Percentiles rank a stretch among this genome's conserved stretches.
Conservation (phyloP, 352 stramenopile species). For the Phytophthora litchii region DNA sequence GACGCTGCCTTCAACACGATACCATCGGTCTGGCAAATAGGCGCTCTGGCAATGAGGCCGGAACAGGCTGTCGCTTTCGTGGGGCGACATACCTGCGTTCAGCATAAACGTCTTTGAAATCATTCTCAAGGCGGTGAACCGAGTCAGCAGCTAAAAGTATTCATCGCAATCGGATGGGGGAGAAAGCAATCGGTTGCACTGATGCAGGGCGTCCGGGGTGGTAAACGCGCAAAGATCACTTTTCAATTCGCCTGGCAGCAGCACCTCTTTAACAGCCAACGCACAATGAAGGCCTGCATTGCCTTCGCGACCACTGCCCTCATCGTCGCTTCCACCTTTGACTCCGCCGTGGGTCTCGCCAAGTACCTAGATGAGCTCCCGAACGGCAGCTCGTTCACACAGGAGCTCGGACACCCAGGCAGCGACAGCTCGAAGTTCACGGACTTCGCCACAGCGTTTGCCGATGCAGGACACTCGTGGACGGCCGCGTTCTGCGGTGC, state of each 20-base stretch:
- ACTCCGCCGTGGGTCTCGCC: constrained; percentile 22
- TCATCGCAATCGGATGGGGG: background rate
- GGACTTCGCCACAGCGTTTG: constrained; percentile 43
- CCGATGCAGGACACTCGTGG: constrained; percentile 31
- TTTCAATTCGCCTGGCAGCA: background rate
- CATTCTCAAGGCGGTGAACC: constrained; percentile 14
- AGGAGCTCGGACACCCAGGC: constrained; percentile 41
- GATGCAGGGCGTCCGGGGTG: background rate
- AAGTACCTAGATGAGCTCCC: constrained; percentile 41
- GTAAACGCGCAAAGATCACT: constrained; percentile 2
- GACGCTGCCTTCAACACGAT: constrained; percentile 6
- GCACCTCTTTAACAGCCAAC: background rate
- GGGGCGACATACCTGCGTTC: constrained; percentile 3
- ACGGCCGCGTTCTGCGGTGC: constrained; percentile 22
- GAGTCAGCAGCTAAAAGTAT: background rate
- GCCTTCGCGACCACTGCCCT: constrained; percentile 26
- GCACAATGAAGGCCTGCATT: constrained; percentile 25
- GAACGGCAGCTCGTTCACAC: constrained; percentile 44
- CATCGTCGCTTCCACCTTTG: constrained; percentile 20
- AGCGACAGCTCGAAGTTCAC: constrained; percentile 40
- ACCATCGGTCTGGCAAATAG: constrained; percentile 11
- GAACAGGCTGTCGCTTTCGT: constrained; percentile 7
- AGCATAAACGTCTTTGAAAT: constrained; percentile 4
- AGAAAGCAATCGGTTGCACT: background rate
- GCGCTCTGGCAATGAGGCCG: constrained; percentile 10